Conservation (phyloP, 495 filamentous ascomycete genomes). For the Penicillium tannophilum region DNA sequence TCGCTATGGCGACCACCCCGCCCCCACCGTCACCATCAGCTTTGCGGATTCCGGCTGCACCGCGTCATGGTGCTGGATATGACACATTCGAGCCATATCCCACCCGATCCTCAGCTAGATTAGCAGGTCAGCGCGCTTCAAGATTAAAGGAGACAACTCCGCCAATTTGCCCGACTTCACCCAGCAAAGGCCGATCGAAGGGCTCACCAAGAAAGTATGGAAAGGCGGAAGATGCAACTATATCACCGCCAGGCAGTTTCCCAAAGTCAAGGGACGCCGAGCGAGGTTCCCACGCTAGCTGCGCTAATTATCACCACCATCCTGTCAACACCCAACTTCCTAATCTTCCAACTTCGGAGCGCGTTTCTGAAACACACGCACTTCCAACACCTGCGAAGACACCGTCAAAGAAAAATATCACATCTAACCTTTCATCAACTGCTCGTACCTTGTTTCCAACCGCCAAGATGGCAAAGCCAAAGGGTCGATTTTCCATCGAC, state of each 20-base stretch:
- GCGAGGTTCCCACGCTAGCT: neutral
- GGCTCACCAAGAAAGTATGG: slow-evolving; percentile 23
- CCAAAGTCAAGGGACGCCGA: neutral
- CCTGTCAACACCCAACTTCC: slow-evolving; percentile 16
- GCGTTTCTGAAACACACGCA: slow-evolving; percentile 42
- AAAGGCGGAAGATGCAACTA: slow-evolving; percentile 8
- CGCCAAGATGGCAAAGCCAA: slow-evolving; percentile 40
- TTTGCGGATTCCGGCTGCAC: slow-evolving; percentile 70
- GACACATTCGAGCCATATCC: slow-evolving; percentile 72
- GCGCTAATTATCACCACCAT: neutral
- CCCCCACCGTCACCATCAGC: slow-evolving; percentile 53
- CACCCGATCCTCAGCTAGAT: slow-evolving; percentile 50
- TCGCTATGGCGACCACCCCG: slow-evolving; percentile 53
- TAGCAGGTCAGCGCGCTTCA: slow-evolving; percentile 43
- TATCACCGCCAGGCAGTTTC: slow-evolving; percentile 8
- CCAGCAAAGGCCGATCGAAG: slow-evolving; percentile 18
- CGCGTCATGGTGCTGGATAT: slow-evolving; percentile 65
- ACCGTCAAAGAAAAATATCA: slow-evolving; percentile 63
- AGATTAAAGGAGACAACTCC: slow-evolving; percentile 43
- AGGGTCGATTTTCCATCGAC: slow-evolving; percentile 61
- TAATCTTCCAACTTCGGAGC: neutral
- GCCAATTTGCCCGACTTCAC: slow-evolving; percentile 30
- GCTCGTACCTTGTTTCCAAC: slow-evolving; percentile 76
- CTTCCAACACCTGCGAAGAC: slow-evolving; percentile 92
- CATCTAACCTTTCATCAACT: slow-evolving; percentile 60